Percentiles rank a stretch among this genome's conserved stretches.
Conservation (phyloP, 176 grass and related monocot species). For the Aegilops longissima region DNA sequence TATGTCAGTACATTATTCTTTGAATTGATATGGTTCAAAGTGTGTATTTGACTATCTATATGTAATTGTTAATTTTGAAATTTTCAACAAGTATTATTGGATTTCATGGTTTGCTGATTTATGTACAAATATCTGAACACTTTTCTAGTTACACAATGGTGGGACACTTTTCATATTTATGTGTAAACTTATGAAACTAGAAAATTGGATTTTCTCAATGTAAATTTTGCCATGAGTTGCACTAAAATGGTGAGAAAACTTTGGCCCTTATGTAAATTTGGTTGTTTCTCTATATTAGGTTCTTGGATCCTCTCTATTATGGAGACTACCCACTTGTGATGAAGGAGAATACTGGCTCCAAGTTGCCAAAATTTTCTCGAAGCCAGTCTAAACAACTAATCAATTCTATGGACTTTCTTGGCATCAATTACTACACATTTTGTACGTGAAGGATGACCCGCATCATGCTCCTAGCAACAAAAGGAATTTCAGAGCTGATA, state of each 20-base stretch:
- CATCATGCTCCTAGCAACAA: conserved; percentile 6
- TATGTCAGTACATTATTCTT: neutral
- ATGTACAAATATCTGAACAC: too few relatives aligned
- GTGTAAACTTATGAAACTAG: neutral
- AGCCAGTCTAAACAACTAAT: conserved; percentile 30
- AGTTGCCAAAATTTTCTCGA: conserved; percentile 32
- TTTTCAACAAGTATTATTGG: neutral
- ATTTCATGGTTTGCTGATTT: neutral
- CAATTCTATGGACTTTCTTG: conserved; percentile 39
- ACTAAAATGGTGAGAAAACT: neutral
- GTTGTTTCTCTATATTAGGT: conserved; percentile 27
- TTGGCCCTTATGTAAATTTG: neutral
- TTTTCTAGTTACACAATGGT: neutral
- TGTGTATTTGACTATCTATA: neutral
- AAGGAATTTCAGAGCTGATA: conserved; percentile 31
- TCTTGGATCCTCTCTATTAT: conserved; percentile 37
- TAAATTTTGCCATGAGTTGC: neutral
- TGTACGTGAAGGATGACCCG: conserved; percentile 19
- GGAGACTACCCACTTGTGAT: conserved; percentile 38
- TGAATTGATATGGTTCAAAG: neutral
- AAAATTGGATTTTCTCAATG: neutral
- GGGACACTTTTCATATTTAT: neutral
- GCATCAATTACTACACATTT: conserved; percentile 34
- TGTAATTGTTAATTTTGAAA: neutral
- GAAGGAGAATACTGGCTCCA: conserved; percentile 38